Evolutionary conservation across 2,329 filamentous ascomycete species (phyloP), one percentile per base, ranked within the genome.

Genomic region (Xylaria sp.): DNA sequence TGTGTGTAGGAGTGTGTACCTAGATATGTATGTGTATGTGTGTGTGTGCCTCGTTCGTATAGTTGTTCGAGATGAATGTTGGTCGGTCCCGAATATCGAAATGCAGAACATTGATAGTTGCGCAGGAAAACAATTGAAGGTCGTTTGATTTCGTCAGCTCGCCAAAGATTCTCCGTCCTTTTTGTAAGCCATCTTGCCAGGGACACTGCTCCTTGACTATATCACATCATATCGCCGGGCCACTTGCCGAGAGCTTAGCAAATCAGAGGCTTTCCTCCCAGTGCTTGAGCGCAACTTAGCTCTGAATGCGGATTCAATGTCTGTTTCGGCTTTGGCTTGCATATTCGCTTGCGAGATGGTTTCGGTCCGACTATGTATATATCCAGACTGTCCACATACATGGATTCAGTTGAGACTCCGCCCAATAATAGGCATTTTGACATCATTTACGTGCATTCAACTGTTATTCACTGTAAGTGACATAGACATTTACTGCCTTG

Each of bases 21-120:
- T 28, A 28, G 28, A 28, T 41, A 7, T 48, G 46, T 20, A 20
- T 23, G 46, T 23, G 62, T 55, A 20, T 62, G 36, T 28, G 9
- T 52, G 51, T 54, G 31, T 58, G 46, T 28, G 31, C 39, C n/a
- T 56, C 15, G 25, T 46, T 46, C 33, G 10, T 20, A 41, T 57
- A 46, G 36, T 28, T 46, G 63, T 43, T 60, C 41, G 62, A 64
- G 58, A 69, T 55, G 25, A 61, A 46, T 9, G 36, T 33, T 25
- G 54, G 56, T 69, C 69, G 69, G 69, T 68, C 66, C 68, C 68
- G 68, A 68, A 48, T 65, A 64, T 23, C 55, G 28, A 63, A 61
- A 61, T 61, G 61, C 41, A 43, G 23, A 18, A 46, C 6, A 18
- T n/a, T 46, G 41, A 15, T 56, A 41, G 49, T 58, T 68, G 31